phyloP scores from a whole-genome alignment of 805 yeast species.

The Candida multigemmis region DNA sequence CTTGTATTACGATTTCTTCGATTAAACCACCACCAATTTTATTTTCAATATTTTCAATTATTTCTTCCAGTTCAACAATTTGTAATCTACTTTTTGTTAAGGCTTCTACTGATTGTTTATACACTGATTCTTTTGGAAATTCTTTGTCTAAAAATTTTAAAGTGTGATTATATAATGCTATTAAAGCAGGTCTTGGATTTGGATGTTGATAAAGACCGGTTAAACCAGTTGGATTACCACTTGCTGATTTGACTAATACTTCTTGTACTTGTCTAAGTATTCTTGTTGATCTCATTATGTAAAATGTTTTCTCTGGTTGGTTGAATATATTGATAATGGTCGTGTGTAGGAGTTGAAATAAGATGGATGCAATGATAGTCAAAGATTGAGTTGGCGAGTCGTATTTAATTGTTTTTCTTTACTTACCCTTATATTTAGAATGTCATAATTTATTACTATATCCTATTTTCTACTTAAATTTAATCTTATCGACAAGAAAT shows the following conservation, averaged over 20 bases:
- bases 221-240: conserved; percentile 72
- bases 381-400: no score
- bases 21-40: conserved; percentile 76
- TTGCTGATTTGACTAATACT: conserved; percentile 48
- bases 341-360: no score
- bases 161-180: conserved; percentile 64
- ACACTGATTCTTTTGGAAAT: conserved; percentile 67
- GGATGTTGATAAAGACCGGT: conserved; percentile 77
- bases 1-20: conserved; percentile 77
- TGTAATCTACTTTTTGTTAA: conserved; percentile 62
- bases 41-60: conserved; percentile 57
- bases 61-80: conserved; percentile 55
- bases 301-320: conserved; percentile 7
- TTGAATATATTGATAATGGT: no score
- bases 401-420: no score
- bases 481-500: no score
- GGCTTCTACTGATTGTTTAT: conserved; percentile 65
- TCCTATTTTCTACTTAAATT: no score
- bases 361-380: no score
- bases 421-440: no score
- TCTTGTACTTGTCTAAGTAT: conserved; percentile 36
- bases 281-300: conserved; percentile 30
- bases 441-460: no score
- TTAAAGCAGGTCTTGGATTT: conserved; percentile 71
- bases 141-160: conserved; percentile 45